phyloP scores from a whole-genome alignment of 1,139 yeast genomes.

The Pichia sp. region DNA sequence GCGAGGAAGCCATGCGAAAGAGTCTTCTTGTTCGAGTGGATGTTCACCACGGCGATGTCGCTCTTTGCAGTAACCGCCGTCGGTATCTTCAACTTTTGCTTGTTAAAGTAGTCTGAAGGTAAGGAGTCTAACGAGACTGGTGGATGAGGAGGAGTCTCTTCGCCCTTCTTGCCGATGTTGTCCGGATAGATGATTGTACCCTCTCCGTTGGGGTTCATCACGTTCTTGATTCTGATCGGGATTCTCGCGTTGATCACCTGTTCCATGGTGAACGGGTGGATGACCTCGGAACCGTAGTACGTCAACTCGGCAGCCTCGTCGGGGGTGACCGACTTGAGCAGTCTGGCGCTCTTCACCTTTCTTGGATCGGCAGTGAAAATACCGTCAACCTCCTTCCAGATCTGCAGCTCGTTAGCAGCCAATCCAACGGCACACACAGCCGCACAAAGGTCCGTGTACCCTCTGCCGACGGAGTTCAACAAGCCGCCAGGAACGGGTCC shows the following conservation, averaged over 20 bases:
- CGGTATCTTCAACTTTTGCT: slow-evolving; percentile 61
- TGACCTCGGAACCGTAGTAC: slow-evolving; percentile 95
- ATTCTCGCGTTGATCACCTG: slow-evolving; percentile 94
- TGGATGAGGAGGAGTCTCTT: slow-evolving; percentile 90
- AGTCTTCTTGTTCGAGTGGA: slow-evolving; percentile 90
- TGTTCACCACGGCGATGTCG: slow-evolving; percentile 85
- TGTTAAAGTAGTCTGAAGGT: slow-evolving; percentile 47
- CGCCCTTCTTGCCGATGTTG: slow-evolving; percentile 78
- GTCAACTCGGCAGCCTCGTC: slow-evolving; percentile 98
- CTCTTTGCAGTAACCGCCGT: slow-evolving; percentile 96
- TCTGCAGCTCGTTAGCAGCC: slow-evolving; percentile 88
- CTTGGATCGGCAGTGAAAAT: slow-evolving; percentile 98
- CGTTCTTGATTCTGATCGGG: slow-evolving; percentile 94
- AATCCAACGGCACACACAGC: slow-evolving; percentile 93
- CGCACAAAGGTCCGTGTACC: slow-evolving; percentile 96
- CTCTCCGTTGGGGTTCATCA: slow-evolving; percentile 81
- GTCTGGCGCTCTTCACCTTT: slow-evolving; percentile 85
- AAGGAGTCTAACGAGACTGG: slow-evolving; percentile 68
- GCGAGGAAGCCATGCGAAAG: slow-evolving; percentile 94
- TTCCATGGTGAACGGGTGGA: slow-evolving; percentile 98
- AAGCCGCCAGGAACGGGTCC: slow-evolving; percentile 94
- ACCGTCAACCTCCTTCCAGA: slow-evolving; percentile 99
- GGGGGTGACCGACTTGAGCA: slow-evolving; percentile 86
- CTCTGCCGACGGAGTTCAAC: slow-evolving; percentile 89
- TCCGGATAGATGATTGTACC: slow-evolving; percentile 96